Base-by-base conservation (phyloP, 129 eudicot genomes). In the Escallonia herrerae region DNA sequence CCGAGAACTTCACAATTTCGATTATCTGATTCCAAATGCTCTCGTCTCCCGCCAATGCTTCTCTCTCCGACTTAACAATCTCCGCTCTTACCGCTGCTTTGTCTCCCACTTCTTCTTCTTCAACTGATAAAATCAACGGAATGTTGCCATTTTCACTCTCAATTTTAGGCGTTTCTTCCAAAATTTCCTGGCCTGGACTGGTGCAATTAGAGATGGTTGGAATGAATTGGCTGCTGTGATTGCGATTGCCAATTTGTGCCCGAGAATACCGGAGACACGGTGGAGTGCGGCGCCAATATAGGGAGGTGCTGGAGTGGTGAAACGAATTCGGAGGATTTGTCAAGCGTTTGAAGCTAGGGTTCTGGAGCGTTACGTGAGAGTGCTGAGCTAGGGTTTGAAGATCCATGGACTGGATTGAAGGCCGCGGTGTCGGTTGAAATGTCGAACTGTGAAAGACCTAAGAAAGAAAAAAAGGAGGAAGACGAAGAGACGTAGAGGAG, bases 1-100 rank as follows among this genome's bases (percentile, higher is more conserved):
- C 98, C 5, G 96, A 87, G 51, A 91, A 91, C 81, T 91, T 88
- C 10, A 76, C 75, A 81, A 91, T 88, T 77, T 91, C 98, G 54
- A 83, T 76, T 63, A 88, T 81, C 70, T 88, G 98, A 38, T 64
- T 76, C 98, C 96, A 88, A 55, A 93, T 60, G 54, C 88, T 87
- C 68, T 76, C 95, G 42, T 81, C 73, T 37, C 67, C 80, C 52
- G 72, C 81, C 13, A 80, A 46, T 43, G 62, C 65, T 33, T 73
- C 72, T 53, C 33, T 47, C 37, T 71, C 77, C 45, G 58, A 13
- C 53, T 64, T 85, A 55, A 78, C 13, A 49, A 48, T 65, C 69
- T 75, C 68, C 43, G 40, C 69, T 6, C 13, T 56, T 56, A 8
- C 65, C 64, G 66, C 15, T 44, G 58, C 55, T 22, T 9, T 65